phyloP scores from a whole-genome alignment of 2,329 filamentous ascomycete genomes.

The Massarina eburnea region DNA sequence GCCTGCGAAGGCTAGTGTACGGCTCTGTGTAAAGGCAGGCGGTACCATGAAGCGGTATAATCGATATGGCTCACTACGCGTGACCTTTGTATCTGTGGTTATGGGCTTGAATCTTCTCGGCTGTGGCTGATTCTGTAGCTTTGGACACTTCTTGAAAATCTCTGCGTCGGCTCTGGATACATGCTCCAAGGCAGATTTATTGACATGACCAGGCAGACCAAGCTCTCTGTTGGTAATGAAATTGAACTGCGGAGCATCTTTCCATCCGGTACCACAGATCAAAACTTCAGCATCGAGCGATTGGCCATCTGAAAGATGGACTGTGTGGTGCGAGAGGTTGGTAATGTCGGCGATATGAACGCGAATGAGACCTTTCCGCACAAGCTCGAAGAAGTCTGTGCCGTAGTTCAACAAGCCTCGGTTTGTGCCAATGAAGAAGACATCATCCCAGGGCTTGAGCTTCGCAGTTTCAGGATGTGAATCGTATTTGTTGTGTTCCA shows the following conservation, averaged over 20 bases:
- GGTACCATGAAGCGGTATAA: conserved; percentile 49
- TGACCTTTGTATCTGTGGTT: conserved; percentile 6
- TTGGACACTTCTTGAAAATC: conserved; percentile 57
- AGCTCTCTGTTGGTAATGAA: conserved; percentile 45
- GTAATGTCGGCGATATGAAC: conserved; percentile 60
- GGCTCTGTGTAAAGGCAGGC: conserved; percentile 29
- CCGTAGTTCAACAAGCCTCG: conserved; percentile 64
- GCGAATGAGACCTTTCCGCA: conserved; percentile 55
- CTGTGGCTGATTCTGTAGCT: conserved; percentile 55
- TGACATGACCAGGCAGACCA: conserved; percentile 23
- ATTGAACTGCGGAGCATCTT: conserved; percentile 53
- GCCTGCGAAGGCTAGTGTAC: conserved; percentile 46
- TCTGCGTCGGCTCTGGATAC: conserved; percentile 49
- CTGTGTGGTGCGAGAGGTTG: conserved; percentile 47
- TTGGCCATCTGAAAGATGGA: conserved; percentile 54
- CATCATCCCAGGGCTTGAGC: conserved; percentile 45
- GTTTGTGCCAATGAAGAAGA: conserved; percentile 57
- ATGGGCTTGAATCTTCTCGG: conserved; percentile 11
- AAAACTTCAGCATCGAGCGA: conserved; percentile 53
- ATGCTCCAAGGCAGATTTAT: conserved; percentile 8
- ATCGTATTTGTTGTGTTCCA: conserved; percentile 50
- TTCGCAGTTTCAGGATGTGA: conserved; percentile 43
- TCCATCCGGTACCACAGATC: conserved; percentile 61
- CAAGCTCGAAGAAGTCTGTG: conserved; percentile 58
- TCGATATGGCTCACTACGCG: conserved; percentile 40